Evolutionary conservation across 164 flowering plant species (phyloP).

Genomic region (grape (Vitis vinifera)): ASM3070453v1 NC_081817.1:4632501-4633000

Average conservation of each 20-base stretch:
- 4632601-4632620: no score
- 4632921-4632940: constrained; percentile 95
- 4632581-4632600: no score
- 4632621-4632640: not conserved
- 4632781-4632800: constrained; percentile 23
- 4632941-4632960: constrained; percentile 93
- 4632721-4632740: constrained; percentile 73
- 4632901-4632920: constrained; percentile 69
- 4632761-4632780: constrained; percentile 75
- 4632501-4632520: not conserved
- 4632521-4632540: not conserved
- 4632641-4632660: no score
- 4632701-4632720: constrained; percentile 72
- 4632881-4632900: constrained; percentile 84
- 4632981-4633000: constrained; percentile 55
- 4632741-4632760: constrained; percentile 74
- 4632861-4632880: constrained; percentile 96
- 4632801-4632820: not conserved
- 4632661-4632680: constrained; percentile 87
- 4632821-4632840: not conserved
- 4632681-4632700: constrained; percentile 81
- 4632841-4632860: constrained; percentile 11
- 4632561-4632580: no score
- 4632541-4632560: not conserved
- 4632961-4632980: constrained; percentile 67